These are phyloP conservation scores for Gonapodya sp. DNA, from an alignment of 192 early-diverging fungal genomes.

Conservation along the genomic window DNA sequence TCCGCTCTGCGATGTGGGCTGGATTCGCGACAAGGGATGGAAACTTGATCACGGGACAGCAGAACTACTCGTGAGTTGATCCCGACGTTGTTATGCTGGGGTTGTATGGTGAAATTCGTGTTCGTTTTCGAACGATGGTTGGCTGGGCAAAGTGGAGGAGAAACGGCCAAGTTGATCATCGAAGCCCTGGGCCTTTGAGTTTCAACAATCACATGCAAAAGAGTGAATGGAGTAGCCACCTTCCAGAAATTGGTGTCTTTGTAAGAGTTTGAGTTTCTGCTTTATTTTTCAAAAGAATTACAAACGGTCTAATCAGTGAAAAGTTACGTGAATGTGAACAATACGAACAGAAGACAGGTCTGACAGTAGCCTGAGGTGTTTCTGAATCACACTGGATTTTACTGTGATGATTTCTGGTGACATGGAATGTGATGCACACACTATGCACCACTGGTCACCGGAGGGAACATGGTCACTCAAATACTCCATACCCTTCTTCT, in stretches of 20 bases:
- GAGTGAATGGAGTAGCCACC: no score
- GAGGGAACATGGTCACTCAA: no score
- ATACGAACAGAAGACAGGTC: neutral
- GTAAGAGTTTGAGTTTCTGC: no score
- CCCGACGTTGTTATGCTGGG: no score
- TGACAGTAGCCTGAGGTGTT: neutral
- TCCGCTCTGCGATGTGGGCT: neutral
- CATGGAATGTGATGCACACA: no score
- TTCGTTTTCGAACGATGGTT: neutral
- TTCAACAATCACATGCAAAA: no score
- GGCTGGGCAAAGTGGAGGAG: neutral
- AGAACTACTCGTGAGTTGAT: conserved; percentile 5
- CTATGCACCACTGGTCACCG: no score
- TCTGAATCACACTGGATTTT: neutral
- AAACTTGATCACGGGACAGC: conserved; percentile 8
- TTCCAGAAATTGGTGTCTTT: no score
- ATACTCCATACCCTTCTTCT: no score
- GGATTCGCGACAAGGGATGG: conserved; percentile 8
- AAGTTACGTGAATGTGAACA: neutral
- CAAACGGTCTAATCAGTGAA: neutral
- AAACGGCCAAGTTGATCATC: conserved; percentile 11
- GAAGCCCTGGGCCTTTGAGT: conserved; percentile 3
- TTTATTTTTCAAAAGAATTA: neutral
- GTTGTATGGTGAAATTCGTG: neutral
- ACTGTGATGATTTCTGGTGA: neutral